Base-by-base conservation (phyloP, 352 stramenopile genomes). In the Globisporangium irregulare region DNA sequence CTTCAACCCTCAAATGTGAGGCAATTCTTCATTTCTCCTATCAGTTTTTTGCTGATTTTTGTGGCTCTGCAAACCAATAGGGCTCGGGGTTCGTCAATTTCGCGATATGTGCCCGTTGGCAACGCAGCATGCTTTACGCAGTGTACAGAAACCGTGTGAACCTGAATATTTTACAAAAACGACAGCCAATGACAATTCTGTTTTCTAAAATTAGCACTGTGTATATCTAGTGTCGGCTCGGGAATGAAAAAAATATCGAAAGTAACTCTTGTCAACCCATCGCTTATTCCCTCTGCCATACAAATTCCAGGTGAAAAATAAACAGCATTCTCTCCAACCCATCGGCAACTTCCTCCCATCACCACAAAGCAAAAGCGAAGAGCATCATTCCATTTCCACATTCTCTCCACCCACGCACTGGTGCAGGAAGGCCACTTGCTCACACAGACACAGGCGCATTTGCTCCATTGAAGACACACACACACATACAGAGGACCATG, bases 291-390 rank as follows among this genome's bases (percentile, higher is more conserved):
- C 43, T 24, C 43, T 18, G 6, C 15, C 41, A 43, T 64, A 64
- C 59, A 55, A 27, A 55, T 7, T 18, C 15, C 59, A 55, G 56
- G 59, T 64, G 22, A 64, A 55, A 64, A 27, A 12, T 32, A 32
- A 32, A 32, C 29, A 32, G 2, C 29, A 22, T 22, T 12, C 20
- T 57, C 51, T 34, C 22, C 25, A 18, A 59, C 25, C 25, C 53
- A 59, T 24, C 53, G 24, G 5, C 53, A 38, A 36, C 9, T 51
- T 18, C 43, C 43, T 51, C 43, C 8, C 43, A n/a, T 6, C 38
- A 46, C 34, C 12, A 43, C 12, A 43, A 43, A 50, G 15, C 41
- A 9, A 22, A 22, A 10, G 9, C 36, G 10, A 8, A 20, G 12
- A 34, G 10, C 7, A 14, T 12, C 53, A 59, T 41, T 24, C 25